These are phyloP conservation scores for Coniochaeta sp. DNA, from an alignment of 2,329 filamentous ascomycete species.

Conservation along the genomic window DNA sequence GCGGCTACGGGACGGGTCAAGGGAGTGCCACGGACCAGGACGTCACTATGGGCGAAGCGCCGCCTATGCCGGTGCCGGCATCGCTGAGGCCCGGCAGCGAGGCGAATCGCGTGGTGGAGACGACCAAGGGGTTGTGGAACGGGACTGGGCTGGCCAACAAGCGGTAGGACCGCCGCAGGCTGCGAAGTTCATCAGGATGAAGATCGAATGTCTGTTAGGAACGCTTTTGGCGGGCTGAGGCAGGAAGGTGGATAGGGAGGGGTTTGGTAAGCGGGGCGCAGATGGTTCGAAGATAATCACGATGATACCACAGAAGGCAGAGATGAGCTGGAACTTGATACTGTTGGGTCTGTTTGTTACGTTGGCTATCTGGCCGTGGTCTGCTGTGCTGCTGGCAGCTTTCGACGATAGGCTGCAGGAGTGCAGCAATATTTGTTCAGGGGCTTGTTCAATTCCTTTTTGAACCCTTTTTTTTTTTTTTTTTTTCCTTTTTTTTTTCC, in stretches of 20 bases:
- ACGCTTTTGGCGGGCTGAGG: no score
- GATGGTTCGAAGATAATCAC: not conserved
- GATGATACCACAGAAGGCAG: not conserved
- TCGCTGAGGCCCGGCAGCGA: slow-evolving; percentile 47
- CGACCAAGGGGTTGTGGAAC: slow-evolving; percentile 57
- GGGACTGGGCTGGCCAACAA: slow-evolving; percentile 14
- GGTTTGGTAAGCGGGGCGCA: not conserved
- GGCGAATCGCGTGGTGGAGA: slow-evolving; percentile 53
- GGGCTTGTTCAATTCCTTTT: not conserved
- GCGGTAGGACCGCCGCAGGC: slow-evolving; percentile 9
- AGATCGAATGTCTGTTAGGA: no score
- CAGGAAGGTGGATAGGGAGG: not conserved
- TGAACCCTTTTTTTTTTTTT: not conserved
- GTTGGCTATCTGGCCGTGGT: not conserved
- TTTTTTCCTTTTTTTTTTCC: not conserved
- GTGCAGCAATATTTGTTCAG: not conserved
- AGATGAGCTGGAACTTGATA: not conserved
- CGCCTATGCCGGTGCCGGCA: slow-evolving; percentile 32
- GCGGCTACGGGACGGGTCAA: slow-evolving; percentile 39
- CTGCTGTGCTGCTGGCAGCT: not conserved
- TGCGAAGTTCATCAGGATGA: no score
- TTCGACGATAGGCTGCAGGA: not conserved
- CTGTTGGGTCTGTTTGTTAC: not conserved
- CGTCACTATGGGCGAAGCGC: slow-evolving; percentile 40
- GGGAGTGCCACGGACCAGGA: slow-evolving; percentile 28